phyloP scores from a whole-genome alignment of 257 asterid species.

The Nicotiana paniculata region DNA sequence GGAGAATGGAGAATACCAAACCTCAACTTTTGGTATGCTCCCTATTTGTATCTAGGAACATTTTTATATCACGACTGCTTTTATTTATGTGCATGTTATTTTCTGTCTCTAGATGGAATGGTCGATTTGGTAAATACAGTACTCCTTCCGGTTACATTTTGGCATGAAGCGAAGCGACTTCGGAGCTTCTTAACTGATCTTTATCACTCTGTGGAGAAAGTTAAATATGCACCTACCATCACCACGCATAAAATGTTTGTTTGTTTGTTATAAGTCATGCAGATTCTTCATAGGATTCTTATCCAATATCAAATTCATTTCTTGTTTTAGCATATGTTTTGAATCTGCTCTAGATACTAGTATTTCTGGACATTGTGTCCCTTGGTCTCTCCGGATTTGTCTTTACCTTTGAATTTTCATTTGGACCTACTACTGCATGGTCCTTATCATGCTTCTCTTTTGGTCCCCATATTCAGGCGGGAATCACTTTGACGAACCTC shows the following conservation, averaged over 20 bases:
- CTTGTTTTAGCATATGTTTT: background rate
- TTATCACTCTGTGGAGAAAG: background rate
- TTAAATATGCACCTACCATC: background rate
- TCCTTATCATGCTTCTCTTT: constrained; percentile 9
- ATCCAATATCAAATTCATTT: background rate
- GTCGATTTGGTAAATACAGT: background rate
- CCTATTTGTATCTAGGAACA: constrained; percentile 5
- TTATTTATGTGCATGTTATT: background rate
- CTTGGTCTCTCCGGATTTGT: constrained; percentile 11
- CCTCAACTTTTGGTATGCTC: constrained; percentile 20
- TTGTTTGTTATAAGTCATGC: background rate
- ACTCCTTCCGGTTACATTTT: background rate
- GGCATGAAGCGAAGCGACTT: background rate
- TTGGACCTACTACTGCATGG: background rate
- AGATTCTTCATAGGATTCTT: constrained; percentile 8
- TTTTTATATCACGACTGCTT: background rate
- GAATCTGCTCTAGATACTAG: background rate
- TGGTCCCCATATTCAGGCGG: constrained; percentile 39
- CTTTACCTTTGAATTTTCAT: constrained; percentile 11
- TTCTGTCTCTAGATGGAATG: background rate
- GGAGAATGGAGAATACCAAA: constrained; percentile 3
- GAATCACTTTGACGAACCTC: constrained; percentile 36
- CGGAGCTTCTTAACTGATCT: background rate
- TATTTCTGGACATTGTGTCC: background rate
- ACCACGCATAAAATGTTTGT: background rate